A percentile compares a stretch with the other conserved stretches of the same genome.
Evolutionary conservation across 2,329 filamentous ascomycete genomes (phyloP).

Genomic region (Emmonsiellopsis sp.): DNA sequence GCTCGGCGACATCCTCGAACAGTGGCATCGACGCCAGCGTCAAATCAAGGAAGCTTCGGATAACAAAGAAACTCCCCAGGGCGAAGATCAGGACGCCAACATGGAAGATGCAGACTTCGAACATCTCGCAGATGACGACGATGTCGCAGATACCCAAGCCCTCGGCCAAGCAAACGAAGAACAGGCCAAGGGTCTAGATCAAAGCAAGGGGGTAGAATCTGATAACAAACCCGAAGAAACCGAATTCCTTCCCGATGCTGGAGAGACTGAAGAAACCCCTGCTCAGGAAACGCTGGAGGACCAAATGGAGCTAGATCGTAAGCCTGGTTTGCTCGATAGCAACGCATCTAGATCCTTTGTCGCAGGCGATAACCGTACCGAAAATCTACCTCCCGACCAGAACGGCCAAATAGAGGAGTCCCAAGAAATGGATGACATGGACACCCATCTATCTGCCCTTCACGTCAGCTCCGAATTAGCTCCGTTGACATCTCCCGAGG

Average conservation of each 20-base stretch:
- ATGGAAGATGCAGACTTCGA: constrained; percentile 80
- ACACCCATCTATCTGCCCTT: constrained; percentile 58
- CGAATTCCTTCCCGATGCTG: constrained; percentile 49
- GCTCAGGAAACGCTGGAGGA: constrained; percentile 42
- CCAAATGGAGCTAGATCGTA: constrained; percentile 33
- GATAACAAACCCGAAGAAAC: constrained; percentile 48
- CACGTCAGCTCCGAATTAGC: constrained; percentile 52
- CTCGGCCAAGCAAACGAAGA: constrained; percentile 83
- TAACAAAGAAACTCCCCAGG: constrained; percentile 44
- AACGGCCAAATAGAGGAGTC: constrained; percentile 35
- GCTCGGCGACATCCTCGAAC: constrained; percentile 82
- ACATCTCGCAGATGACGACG: constrained; percentile 77
- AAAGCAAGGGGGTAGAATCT: constrained; percentile 75
- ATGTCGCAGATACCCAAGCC: constrained; percentile 78
- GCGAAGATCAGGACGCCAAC: constrained; percentile 55
- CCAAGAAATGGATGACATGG: constrained; percentile 38
- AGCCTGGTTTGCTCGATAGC: constrained; percentile 23
- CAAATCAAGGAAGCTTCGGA: constrained; percentile 62
- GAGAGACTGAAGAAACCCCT: constrained; percentile 27
- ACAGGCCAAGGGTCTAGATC: constrained; percentile 74
- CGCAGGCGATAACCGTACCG: constrained; percentile 35
- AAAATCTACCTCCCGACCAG: constrained; percentile 19
- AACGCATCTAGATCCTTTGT: constrained; percentile 45
- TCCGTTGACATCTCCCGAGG: constrained; percentile 39
- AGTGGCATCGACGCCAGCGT: constrained; percentile 81